phyloP scores from a whole-genome alignment of 2,329 filamentous ascomycete species.

The Teratosphaeria zuluensis region DNA sequence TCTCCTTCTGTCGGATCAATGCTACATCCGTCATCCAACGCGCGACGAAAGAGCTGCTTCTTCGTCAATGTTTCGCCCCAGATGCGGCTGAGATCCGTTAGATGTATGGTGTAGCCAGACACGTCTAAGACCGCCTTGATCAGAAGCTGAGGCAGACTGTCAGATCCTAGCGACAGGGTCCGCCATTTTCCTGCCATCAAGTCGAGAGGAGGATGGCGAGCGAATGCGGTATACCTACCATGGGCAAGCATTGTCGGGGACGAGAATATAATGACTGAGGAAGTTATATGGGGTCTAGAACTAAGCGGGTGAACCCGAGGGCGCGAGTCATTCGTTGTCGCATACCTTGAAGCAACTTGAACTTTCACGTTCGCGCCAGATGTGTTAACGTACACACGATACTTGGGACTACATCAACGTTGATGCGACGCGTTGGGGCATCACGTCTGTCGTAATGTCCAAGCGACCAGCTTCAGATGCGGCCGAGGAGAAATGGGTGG shows the following conservation, averaged over 20 bases:
- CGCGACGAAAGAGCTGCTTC: constrained; percentile 53
- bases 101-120: constrained; percentile 52
- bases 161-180: constrained; percentile 6
- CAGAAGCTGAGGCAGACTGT: constrained; percentile 48
- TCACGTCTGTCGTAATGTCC: constrained; percentile 14
- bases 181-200: constrained; percentile 9
- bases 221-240: too few relatives aligned
- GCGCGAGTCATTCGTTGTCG: background rate
- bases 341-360: background rate
- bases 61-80: constrained; percentile 60
- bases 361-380: background rate
- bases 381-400: background rate
- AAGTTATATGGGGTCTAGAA: too few relatives aligned
- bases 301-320: too few relatives aligned
- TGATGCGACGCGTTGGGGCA: background rate
- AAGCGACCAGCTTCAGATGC: constrained; percentile 35
- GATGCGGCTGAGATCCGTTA: constrained; percentile 65
- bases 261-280: too few relatives aligned
- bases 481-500: constrained; percentile 59
- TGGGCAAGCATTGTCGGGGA: too few relatives aligned
- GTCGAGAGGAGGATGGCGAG: background rate
- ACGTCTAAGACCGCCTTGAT: constrained; percentile 49
- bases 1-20: constrained; percentile 64
- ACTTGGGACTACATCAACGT: background rate
- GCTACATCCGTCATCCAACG: constrained; percentile 52